Conservation (phyloP, 2,329 filamentous ascomycete genomes). For the Karstenula rhodostoma region DNA sequence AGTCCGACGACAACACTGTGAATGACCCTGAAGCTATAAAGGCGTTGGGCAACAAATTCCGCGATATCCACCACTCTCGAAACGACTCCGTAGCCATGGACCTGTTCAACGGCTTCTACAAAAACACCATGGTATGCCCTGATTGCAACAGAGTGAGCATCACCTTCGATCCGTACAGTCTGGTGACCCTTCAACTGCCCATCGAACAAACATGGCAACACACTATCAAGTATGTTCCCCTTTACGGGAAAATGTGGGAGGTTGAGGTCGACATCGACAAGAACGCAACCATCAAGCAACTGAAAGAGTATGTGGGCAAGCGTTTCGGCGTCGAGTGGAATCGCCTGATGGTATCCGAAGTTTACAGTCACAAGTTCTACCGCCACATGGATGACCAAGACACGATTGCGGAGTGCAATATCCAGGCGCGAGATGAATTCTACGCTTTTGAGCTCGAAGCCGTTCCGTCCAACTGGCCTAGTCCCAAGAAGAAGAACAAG, state of each 20-base stretch:
- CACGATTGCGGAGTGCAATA: conserved; percentile 73
- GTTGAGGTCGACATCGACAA: conserved; percentile 84
- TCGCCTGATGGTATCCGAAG: conserved; percentile 80
- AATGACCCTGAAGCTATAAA: conserved; percentile 80
- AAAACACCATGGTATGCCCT: conserved; percentile 94
- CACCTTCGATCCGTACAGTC: conserved; percentile 97
- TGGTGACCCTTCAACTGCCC: conserved; percentile 88
- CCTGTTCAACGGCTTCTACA: conserved; percentile 97
- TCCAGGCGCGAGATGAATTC: conserved; percentile 68
- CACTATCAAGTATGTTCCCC: conserved; percentile 77
- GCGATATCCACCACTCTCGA: conserved; percentile 88
- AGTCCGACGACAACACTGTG: conserved; percentile 96
- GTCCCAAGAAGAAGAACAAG: conserved; percentile 53
- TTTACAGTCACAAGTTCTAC: conserved; percentile 86
- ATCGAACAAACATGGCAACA: conserved; percentile 84
- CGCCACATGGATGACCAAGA: conserved; percentile 76
- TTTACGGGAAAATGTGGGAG: conserved; percentile 73
- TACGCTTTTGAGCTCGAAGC: conserved; percentile 81
- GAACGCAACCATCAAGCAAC: conserved; percentile 70
- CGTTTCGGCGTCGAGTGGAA: conserved; percentile 63
- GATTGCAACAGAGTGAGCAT: conserved; percentile 95
- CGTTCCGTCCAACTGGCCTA: conserved; percentile 78
- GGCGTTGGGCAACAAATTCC: conserved; percentile 85
- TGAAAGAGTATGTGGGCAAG: conserved; percentile 70
- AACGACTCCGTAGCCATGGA: conserved; percentile 97